Evolutionary conservation across 352 stramenopile species (phyloP).

Genomic region (Globisporangium nodosum): DNA sequence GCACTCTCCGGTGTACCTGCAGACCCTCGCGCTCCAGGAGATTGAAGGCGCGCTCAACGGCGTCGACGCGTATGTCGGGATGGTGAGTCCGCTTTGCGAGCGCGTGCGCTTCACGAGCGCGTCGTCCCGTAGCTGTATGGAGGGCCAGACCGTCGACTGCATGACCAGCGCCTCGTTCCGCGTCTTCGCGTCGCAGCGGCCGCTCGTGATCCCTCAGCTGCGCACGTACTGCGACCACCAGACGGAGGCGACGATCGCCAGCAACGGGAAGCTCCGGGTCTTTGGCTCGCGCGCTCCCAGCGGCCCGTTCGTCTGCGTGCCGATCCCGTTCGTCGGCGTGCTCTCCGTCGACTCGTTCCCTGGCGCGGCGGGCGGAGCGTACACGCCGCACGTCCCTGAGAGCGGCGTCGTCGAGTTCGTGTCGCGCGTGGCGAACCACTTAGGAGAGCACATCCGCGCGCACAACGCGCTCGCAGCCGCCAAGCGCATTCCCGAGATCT

Average conservation of each 20-base stretch:
- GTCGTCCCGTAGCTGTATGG: constrained; percentile 48
- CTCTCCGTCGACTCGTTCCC: constrained; percentile 61
- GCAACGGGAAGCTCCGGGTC: constrained; percentile 18
- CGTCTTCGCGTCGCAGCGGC: constrained; percentile 40
- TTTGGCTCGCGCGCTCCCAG: constrained; percentile 15
- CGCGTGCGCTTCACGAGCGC: constrained; percentile 44
- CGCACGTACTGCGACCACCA: constrained; percentile 22
- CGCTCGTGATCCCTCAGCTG: constrained; percentile 48
- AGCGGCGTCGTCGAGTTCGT: constrained; percentile 50
- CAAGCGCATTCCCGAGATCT: constrained; percentile 29
- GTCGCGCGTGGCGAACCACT: constrained; percentile 30
- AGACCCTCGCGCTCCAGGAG: constrained; percentile 41
- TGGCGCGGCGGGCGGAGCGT: constrained; percentile 45
- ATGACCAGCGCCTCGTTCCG: constrained; percentile 40
- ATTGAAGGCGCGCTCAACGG: constrained; percentile 53
- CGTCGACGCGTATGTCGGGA: constrained; percentile 58
- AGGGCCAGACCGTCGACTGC: constrained; percentile 28
- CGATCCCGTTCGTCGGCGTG: constrained; percentile 66
- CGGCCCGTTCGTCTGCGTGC: constrained; percentile 56
- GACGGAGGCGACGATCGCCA: constrained; percentile 1
- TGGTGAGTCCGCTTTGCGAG: constrained; percentile 47
- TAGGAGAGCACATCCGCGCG: constrained; percentile 42
- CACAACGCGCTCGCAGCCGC: constrained; percentile 15
- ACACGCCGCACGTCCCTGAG: constrained; percentile 43
- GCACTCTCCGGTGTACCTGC: constrained; percentile 25